Evolutionary conservation across 345 rosid genomes (phyloP).

Genomic region (Arabidopsis arenosa): DNA sequence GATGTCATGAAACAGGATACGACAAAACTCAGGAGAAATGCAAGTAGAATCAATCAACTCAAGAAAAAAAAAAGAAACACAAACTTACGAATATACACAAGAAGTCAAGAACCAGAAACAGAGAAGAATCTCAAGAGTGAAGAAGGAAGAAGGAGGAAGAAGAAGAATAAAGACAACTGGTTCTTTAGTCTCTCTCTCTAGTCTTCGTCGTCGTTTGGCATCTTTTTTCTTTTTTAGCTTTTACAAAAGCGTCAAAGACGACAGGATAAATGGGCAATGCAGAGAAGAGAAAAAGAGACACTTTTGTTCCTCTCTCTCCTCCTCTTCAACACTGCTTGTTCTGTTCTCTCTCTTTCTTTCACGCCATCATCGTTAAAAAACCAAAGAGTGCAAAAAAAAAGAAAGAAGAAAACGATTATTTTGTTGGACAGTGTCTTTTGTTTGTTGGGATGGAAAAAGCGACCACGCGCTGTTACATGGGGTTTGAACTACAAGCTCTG

Average conservation of each 20-base stretch:
- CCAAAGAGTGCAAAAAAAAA: conserved; percentile 43
- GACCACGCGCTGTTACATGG: conserved; percentile 30
- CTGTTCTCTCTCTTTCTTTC: conserved; percentile 11
- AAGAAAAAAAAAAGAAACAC: background rate
- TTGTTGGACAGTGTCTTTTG: conserved; percentile 26
- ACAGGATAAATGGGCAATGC: conserved; percentile 38
- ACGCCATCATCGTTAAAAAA: conserved; percentile 39
- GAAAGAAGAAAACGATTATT: conserved; percentile 27
- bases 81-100: conserved; percentile 37
- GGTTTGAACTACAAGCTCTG: conserved; percentile 28
- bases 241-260: conserved; percentile 49
- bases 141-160: conserved; percentile 31
- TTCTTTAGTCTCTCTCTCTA: conserved; percentile 35
- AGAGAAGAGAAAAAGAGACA: conserved; percentile 33
- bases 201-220: conserved; percentile 42
- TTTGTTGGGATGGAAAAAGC: background rate
- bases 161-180: conserved; percentile 38
- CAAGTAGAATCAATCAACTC: conserved; percentile 30
- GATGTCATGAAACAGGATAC: conserved; percentile 34
- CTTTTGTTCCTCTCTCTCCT: conserved; percentile 32
- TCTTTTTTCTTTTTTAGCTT: conserved; percentile 41
- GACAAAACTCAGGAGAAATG: conserved; percentile 42
- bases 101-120: conserved; percentile 3
- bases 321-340: background rate
- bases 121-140: conserved; percentile 35